Evolutionary conservation across 1,284 basidiomycete genomes (phyloP).

Genomic region (Pseudozyma thailandica): DNA sequence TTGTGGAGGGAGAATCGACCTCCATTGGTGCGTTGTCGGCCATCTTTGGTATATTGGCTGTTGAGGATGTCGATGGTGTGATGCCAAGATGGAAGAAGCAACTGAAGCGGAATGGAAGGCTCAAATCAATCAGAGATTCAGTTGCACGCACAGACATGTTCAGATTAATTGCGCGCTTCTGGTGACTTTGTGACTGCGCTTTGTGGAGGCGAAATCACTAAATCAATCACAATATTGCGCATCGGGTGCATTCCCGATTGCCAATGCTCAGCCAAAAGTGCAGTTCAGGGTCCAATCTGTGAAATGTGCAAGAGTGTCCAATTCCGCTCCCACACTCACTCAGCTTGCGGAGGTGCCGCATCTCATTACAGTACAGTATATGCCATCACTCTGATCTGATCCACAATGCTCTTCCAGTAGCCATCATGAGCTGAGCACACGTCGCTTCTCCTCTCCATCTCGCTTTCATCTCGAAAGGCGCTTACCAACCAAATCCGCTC

Average conservation of each 20-base stretch:
- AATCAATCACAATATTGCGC: slow-evolving; percentile 2
- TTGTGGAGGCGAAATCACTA: background rate
- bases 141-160: slow-evolving; percentile 12
- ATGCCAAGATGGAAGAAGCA: slow-evolving; percentile 9
- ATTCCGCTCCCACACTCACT: background rate
- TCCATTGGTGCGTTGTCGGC: slow-evolving; percentile 56
- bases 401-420: background rate
- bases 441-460: background rate
- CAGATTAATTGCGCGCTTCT: background rate
- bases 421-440: background rate
- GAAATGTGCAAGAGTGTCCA: background rate
- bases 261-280: background rate
- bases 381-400: background rate
- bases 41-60: slow-evolving; percentile 10
- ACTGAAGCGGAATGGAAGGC: background rate
- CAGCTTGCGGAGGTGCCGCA: background rate
- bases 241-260: slow-evolving; percentile 7
- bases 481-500: too few species aligned
- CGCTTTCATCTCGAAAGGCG: too few species aligned
- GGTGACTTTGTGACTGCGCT: too few species aligned
- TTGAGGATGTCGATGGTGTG: slow-evolving; percentile 3
- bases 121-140: background rate
- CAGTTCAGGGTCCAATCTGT: slow-evolving; percentile 13
- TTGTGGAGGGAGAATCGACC: slow-evolving; percentile 51
- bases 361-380: background rate